Evolutionary conservation across 2,329 filamentous ascomycete genomes (phyloP).

Genomic region (Cercospora brassicicola): DNA sequence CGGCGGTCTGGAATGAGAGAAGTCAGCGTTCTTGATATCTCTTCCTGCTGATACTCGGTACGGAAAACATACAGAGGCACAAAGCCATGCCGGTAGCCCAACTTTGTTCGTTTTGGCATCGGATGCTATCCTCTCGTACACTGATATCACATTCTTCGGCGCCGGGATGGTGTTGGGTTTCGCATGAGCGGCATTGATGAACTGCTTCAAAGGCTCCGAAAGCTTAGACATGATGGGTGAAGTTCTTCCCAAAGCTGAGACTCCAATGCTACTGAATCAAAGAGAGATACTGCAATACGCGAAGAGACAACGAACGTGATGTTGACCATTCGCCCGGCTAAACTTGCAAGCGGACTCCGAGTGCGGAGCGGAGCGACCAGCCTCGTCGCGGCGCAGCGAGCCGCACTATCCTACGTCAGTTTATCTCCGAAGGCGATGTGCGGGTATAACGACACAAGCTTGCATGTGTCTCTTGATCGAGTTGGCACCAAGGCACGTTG

Average conservation of each 20-base stretch:
- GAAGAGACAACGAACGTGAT: neutral
- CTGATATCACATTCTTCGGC: conserved; percentile 60
- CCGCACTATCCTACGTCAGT: neutral
- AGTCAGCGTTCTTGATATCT: neutral
- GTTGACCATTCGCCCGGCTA: neutral
- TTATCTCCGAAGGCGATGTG: neutral
- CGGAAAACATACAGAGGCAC: conserved; percentile 56
- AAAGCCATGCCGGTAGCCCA: conserved; percentile 65
- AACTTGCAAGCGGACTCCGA: neutral
- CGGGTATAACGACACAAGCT: neutral
- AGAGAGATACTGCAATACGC: neutral
- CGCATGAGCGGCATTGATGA: conserved; percentile 70
- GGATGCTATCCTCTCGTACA: conserved; percentile 64
- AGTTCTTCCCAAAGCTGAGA: neutral
- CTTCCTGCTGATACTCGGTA: too few relatives aligned
- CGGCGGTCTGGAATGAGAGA: conserved; percentile 61
- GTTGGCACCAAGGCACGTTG: neutral
- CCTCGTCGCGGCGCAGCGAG: neutral
- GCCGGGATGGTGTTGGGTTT: conserved; percentile 66
- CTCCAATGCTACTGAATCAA: neutral
- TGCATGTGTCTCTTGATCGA: neutral
- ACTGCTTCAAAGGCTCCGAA: conserved; percentile 67
- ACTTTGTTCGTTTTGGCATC: conserved; percentile 64
- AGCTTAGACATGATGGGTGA: conserved; percentile 65
- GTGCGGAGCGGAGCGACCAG: neutral